Evolutionary conservation across 805 yeast species (phyloP).

Genomic region (Nakazawaea anatomiae): DNA sequence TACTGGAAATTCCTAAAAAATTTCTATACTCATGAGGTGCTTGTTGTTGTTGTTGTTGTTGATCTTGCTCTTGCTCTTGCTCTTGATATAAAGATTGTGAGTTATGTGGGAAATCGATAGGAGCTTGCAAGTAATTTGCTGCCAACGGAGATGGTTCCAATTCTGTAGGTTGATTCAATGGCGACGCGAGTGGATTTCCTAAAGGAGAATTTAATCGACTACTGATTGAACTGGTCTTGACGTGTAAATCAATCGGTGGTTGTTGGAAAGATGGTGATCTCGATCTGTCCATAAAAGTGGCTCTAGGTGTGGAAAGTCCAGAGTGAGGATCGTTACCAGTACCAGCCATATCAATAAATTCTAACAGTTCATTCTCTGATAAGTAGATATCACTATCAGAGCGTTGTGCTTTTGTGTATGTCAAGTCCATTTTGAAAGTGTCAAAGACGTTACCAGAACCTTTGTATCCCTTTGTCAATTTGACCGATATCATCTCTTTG

Average conservation of each 20-base stretch:
- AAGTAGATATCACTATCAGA: conserved; percentile 15
- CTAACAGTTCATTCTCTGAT: conserved; percentile 15
- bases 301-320: conserved; percentile 3
- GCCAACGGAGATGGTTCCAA: conserved; percentile 23
- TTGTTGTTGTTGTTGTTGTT: conserved; percentile 21
- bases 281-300: conserved; percentile 7
- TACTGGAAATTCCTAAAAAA: not conserved
- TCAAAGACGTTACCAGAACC: conserved; percentile 29
- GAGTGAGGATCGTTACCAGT: not conserved
- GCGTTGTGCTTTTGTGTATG: conserved; percentile 20
- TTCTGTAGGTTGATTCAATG: not conserved
- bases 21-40: conserved; percentile 3
- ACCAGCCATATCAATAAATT: conserved; percentile 6
- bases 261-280: conserved; percentile 2
- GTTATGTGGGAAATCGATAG: not conserved
- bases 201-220: conserved; percentile 31
- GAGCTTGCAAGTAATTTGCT: conserved; percentile 44
- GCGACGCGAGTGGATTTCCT: too few species aligned
- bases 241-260: conserved; percentile 25
- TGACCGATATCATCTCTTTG: conserved; percentile 27
- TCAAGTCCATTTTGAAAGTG: conserved; percentile 23
- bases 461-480: conserved; percentile 28
- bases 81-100: not conserved
- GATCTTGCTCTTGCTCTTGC: conserved; percentile 20
- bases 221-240: conserved; percentile 38